phyloP scores from a whole-genome alignment of 2,329 filamentous ascomycete genomes.

The Helminthosporium solani region DNA sequence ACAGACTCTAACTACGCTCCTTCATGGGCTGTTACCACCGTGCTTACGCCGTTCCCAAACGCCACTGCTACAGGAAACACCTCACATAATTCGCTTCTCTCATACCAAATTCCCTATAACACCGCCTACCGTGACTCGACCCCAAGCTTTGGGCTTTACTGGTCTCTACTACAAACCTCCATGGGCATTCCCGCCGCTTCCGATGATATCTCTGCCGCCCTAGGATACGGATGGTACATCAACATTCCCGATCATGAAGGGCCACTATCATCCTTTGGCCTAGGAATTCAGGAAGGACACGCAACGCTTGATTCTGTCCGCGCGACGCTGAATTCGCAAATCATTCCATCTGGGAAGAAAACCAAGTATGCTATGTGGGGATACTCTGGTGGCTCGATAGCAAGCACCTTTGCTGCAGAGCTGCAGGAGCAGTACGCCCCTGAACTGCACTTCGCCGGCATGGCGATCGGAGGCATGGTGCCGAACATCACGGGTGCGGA shows the following conservation, averaged over 20 bases:
- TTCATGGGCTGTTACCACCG: slow-evolving; percentile 17
- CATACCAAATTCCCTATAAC: slow-evolving; percentile 20
- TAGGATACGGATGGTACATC: slow-evolving; percentile 24
- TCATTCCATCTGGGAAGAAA: slow-evolving; percentile 1
- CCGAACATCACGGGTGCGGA: slow-evolving; percentile 28
- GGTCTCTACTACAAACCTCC: slow-evolving; percentile 2
- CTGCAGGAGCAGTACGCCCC: slow-evolving; percentile 27
- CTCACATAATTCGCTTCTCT: slow-evolving; percentile 11
- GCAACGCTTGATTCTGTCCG: too few species aligned
- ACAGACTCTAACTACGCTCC: slow-evolving; percentile 16
- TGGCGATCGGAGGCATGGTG: slow-evolving; percentile 32
- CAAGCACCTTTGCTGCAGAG: slow-evolving; percentile 27
- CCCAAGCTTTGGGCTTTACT: slow-evolving; percentile 13
- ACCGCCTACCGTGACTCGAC: slow-evolving; percentile 12
- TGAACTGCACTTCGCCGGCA: slow-evolving; percentile 30
- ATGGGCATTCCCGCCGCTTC: background rate
- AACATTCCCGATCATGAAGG: slow-evolving; percentile 28
- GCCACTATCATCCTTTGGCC: slow-evolving; percentile 20
- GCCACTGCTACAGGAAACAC: background rate
- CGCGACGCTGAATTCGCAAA: slow-evolving; percentile 1
- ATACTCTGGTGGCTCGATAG: slow-evolving; percentile 27
- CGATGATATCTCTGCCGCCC: slow-evolving; percentile 12
- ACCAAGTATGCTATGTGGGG: slow-evolving; percentile 20
- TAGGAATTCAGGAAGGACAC: slow-evolving; percentile 23
- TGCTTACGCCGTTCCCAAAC: slow-evolving; percentile 11